Evolutionary conservation across 192 early-diverging fungal species (phyloP), one percentile per base, ranked within the genome.

Genomic region (Cetraspora pellucida): DNA sequence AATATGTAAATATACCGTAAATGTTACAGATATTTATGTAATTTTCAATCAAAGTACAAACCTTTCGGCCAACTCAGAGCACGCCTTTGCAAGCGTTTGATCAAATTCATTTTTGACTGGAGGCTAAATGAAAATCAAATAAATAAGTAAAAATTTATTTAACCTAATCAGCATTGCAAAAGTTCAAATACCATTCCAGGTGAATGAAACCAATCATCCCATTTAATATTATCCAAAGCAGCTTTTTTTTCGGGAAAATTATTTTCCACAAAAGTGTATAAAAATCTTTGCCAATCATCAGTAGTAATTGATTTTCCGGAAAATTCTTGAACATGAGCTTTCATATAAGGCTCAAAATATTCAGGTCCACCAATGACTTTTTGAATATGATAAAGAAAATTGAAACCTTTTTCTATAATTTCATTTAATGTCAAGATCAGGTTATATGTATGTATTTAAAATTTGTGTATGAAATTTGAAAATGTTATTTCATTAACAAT

Each of bases 371-470:
- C 97, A 45, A 99, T 83, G 61, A 91, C 77, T 77, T 91, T 87
- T 81, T 99, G 97, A 49, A 68, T 89, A 78, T 96, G 93, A 84
- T 93, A 97, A 28, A 99, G 86, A 60, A 99, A 82, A 81, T 95
- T 95, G 79, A 93, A 98, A 23, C 96, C 97, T 85, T 99, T 99
- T 83, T 99, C 97, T 83, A 28, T 37, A 37, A 37, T 37, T 37
- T 0, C 0, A 37, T 37, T 37, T 37, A 37, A 37, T 1, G 37
- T 37, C 7, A 7, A 6, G 1, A 37, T 37, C 37, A 37, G 3
- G 7, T 37, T 37, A 37, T 37, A 37, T 37, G 7, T 6, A 37
- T 6, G 37, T 37, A 0, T 37, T 37, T 37, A 37, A 37, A 37
- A 37, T 37, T 37, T 37, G 37, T 6, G 37, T 37, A 37, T 37